phyloP scores from a whole-genome alignment of 2,329 filamentous ascomycete genomes.

The Dothideomycetes sp. region DNA sequence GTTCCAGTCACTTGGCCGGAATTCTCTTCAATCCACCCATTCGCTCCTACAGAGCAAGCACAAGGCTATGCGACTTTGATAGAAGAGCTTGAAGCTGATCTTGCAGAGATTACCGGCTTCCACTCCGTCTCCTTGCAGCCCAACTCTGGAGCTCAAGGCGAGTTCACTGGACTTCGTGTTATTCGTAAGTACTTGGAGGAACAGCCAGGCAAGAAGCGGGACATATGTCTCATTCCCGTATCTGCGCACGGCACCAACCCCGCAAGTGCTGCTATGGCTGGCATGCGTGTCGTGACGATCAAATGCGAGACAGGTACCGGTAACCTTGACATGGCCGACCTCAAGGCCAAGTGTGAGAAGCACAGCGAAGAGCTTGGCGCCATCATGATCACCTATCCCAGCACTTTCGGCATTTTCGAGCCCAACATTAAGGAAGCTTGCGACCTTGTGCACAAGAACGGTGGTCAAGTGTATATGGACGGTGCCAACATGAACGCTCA shows the following conservation, averaged over 20 bases:
- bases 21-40: constrained; percentile 73
- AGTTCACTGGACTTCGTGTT: constrained; percentile 80
- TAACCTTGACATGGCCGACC: constrained; percentile 77
- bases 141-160: constrained; percentile 91
- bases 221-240: constrained; percentile 88
- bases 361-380: constrained; percentile 76
- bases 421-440: constrained; percentile 78
- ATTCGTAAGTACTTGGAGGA: constrained; percentile 77
- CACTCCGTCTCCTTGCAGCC: constrained; percentile 82
- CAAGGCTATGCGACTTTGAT: constrained; percentile 63
- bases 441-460: constrained; percentile 72
- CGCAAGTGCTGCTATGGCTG: constrained; percentile 88
- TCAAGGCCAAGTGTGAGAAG: constrained; percentile 81
- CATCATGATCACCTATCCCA: constrained; percentile 96
- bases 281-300: constrained; percentile 85
- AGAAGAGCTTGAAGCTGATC: constrained; percentile 59
- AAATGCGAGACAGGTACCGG: constrained; percentile 83
- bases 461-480: constrained; percentile 97
- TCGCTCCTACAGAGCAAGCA: constrained; percentile 52
- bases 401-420: constrained; percentile 91
- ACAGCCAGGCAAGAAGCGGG: constrained; percentile 57
- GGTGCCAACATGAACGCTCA: constrained; percentile 98
- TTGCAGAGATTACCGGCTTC: constrained; percentile 80
- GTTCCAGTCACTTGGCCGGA: constrained; percentile 66
- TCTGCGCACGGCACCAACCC: constrained; percentile 96